These are phyloP conservation scores for Letharia columbiana DNA, from an alignment of 495 filamentous ascomycete genomes.

Conservation along the genomic window DNA sequence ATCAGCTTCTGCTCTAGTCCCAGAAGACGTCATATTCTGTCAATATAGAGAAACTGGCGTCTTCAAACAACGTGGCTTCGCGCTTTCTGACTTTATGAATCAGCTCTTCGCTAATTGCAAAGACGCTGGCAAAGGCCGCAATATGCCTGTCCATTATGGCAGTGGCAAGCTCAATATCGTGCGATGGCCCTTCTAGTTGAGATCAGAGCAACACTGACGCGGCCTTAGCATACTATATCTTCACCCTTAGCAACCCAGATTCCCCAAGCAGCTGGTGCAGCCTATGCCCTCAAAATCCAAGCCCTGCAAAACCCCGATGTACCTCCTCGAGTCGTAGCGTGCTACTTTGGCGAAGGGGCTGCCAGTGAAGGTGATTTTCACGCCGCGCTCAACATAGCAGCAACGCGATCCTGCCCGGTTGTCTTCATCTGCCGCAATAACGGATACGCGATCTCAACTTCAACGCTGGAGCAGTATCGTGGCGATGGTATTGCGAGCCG, in stretches of 20 bases:
- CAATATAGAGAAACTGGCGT: constrained; percentile 94
- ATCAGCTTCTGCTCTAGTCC: constrained; percentile 68
- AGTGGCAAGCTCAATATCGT: constrained; percentile 75
- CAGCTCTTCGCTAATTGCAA: constrained; percentile 87
- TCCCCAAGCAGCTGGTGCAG: constrained; percentile 86
- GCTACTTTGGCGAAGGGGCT: constrained; percentile 97
- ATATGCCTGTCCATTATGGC: constrained; percentile 98
- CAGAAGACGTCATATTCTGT: constrained; percentile 83
- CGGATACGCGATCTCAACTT: constrained; percentile 90
- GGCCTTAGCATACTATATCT: constrained; percentile 74
- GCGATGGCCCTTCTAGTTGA: constrained; percentile 24
- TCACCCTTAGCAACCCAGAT: constrained; percentile 92
- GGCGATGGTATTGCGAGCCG: constrained; percentile 94
- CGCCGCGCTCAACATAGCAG: constrained; percentile 91
- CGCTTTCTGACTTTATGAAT: constrained; percentile 81
- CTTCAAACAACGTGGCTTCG: constrained; percentile 83
- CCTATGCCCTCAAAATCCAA: constrained; percentile 89
- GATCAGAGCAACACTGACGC: constrained; percentile 1
- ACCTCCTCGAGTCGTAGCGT: constrained; percentile 64
- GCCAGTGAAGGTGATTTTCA: constrained; percentile 98
- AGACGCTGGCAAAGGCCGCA: constrained; percentile 74
- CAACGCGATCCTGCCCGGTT: constrained; percentile 82
- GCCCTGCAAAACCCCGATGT: constrained; percentile 59
- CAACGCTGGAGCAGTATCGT: constrained; percentile 91
- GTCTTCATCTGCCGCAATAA: constrained; percentile 98